Base-by-base conservation (phyloP, 345 rosid species). In the Sapria himalayana region DNA sequence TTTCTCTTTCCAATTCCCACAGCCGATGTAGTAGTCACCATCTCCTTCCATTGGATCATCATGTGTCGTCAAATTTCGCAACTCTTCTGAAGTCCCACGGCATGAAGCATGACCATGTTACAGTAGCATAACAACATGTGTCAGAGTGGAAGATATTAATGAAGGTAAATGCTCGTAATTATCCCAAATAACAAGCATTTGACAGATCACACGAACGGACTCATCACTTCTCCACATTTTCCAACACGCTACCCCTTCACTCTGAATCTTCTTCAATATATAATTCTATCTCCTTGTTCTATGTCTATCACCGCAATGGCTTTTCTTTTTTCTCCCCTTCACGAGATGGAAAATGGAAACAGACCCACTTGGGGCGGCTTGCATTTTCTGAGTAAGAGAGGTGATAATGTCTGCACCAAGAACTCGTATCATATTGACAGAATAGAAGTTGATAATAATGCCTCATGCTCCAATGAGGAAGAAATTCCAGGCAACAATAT, bases 71-170 rank as follows among this genome's bases (percentile, higher is more conserved):
- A n/a, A n/a, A n/a, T n/a, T n/a, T n/a, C n/a, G n/a, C n/a, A n/a
- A n/a, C n/a, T n/a, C n/a, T n/a, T n/a, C n/a, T n/a, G n/a, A n/a
- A n/a, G n/a, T n/a, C n/a, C n/a, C n/a, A n/a, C n/a, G n/a, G 19
- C 34, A 43, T 29, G 57, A 29, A 33, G 51, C 16, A 59, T 62
- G 72, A 61, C 70, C 44, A 34, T 40, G 44, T 57, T 56, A 51
- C 70, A 66, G 71, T 63, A 54, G 48, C 21, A 31, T 46, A 65
- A 55, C 76, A 58, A 71, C 61, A 52, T 65, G 33, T 58, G 69
- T 69, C 69, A 56, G 71, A 43, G 19, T 35, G 36, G 44, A 48
- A n/a, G n/a, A n/a, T n/a, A n/a, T n/a, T n/a, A 45, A 53, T 48
- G 54, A 54, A 60, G 54, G 42, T 55, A 56, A 56, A 63, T n/a